Evolutionary conservation across 768 basidiomycete species (phyloP).

Genomic region (Astraeus odoratus): DNA sequence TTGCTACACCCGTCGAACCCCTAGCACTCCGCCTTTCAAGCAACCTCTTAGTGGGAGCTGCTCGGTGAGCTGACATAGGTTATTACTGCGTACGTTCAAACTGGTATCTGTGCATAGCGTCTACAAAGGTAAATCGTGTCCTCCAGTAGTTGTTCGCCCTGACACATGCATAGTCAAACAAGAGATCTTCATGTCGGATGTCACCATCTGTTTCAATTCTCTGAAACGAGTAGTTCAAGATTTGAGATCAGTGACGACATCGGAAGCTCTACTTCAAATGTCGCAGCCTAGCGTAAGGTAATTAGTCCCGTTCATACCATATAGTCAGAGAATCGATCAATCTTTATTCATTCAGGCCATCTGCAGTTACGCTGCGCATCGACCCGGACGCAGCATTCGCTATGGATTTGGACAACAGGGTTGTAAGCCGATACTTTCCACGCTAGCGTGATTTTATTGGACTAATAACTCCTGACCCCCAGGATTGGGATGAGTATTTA

Average conservation of each 20-base stretch:
- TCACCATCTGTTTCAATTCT: constrained; percentile 66
- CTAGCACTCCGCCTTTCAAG: constrained; percentile 82
- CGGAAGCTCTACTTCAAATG: constrained; percentile 61
- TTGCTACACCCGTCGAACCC: constrained; percentile 78
- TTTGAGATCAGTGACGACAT: constrained; percentile 37
- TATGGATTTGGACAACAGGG: constrained; percentile 60
- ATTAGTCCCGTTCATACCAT: constrained; percentile 9
- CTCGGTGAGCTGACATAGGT: constrained; percentile 47
- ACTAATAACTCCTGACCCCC: constrained; percentile 1
- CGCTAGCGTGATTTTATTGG: background rate
- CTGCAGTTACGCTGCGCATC: constrained; percentile 44
- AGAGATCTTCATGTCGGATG: constrained; percentile 76
- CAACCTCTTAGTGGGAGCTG: constrained; percentile 85
- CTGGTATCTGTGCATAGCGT: constrained; percentile 27
- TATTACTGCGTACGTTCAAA: background rate
- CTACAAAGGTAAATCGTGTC: constrained; percentile 36
- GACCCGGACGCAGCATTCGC: constrained; percentile 44
- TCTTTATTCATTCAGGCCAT: constrained; percentile 30
- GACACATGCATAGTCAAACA: constrained; percentile 56
- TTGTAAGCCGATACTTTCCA: constrained; percentile 35
- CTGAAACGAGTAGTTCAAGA: constrained; percentile 77
- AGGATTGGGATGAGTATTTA: constrained; percentile 63
- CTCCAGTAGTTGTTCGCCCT: background rate
- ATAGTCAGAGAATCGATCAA: background rate
- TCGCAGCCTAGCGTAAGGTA: constrained; percentile 60